Percentiles rank a stretch among this genome's conserved stretches.
Conservation (phyloP, 257 asterid species). For the Mentha longifolia region DNA sequence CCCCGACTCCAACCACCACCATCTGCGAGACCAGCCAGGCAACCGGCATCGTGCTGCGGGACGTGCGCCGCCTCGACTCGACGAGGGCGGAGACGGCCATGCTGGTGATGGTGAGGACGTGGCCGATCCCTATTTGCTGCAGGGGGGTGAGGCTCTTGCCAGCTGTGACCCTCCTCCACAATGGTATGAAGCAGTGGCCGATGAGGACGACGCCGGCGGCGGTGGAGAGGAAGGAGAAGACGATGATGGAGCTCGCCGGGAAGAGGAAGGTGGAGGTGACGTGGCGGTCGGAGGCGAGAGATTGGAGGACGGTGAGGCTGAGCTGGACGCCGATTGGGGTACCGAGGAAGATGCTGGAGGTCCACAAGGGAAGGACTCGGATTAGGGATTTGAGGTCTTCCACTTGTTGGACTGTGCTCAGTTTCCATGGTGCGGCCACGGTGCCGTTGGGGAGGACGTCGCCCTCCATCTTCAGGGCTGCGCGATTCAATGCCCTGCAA, state of each 20-base stretch:
- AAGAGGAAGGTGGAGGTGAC: constrained; percentile 36
- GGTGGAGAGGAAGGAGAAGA: constrained; percentile 41
- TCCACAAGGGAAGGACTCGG: constrained; percentile 48
- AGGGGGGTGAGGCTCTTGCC: neutral
- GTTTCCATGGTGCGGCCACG: constrained; percentile 40
- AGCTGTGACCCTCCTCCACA: neutral
- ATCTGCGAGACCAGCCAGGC: constrained; percentile 62
- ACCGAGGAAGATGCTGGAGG: constrained; percentile 44
- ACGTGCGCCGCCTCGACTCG: constrained; percentile 42
- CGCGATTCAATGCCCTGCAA: constrained; percentile 45
- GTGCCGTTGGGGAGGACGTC: constrained; percentile 39
- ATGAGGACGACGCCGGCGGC: constrained; percentile 23
- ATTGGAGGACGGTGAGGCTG: constrained; percentile 50
- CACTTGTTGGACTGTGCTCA: constrained; percentile 50
- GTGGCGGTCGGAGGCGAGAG: constrained; percentile 46
- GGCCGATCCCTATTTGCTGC: constrained; percentile 44
- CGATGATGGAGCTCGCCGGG: constrained; percentile 44
- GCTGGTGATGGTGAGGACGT: constrained; percentile 46
- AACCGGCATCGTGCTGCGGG: constrained; percentile 19
- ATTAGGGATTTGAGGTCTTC: constrained; percentile 50
- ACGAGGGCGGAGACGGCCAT: constrained; percentile 57
- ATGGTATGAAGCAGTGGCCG: constrained; percentile 34
- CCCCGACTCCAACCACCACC: constrained; percentile 50
- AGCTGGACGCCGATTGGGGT: constrained; percentile 47
- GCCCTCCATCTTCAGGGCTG: constrained; percentile 41